Evolutionary conservation across 441 rosid species (phyloP).

Genomic region (Erodium texanum): DNA sequence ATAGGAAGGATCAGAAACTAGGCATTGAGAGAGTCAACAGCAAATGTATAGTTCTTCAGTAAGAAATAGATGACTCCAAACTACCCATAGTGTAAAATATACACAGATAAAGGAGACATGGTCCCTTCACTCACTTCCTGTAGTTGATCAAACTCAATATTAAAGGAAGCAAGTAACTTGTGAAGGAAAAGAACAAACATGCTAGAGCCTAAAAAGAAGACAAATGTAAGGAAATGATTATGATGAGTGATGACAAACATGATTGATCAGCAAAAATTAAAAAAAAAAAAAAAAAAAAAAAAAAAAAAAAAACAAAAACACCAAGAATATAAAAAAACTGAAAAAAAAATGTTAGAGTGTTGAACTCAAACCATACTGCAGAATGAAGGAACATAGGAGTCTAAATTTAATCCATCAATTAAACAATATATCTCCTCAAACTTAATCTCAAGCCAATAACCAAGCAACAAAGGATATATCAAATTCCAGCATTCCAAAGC

Average conservation of each 20-base stretch:
- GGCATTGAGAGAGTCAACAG: background rate
- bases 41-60: no score
- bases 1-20: slow-evolving; percentile 18
- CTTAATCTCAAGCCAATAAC: background rate
- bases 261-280: background rate
- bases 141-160: no score
- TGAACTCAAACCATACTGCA: background rate
- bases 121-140: no score
- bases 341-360: background rate
- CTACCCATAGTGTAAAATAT: no score
- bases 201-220: background rate
- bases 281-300: no score
- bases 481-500: background rate
- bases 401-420: background rate
- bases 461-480: background rate
- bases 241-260: background rate
- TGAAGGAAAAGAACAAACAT: no score
- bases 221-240: background rate
- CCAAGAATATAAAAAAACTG: no score
- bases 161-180: no score
- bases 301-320: no score
- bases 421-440: background rate
- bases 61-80: no score
- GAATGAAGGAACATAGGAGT: background rate
- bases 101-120: no score